Conservation (phyloP, 129 eudicot genomes). For the Tagetes erecta region DNA sequence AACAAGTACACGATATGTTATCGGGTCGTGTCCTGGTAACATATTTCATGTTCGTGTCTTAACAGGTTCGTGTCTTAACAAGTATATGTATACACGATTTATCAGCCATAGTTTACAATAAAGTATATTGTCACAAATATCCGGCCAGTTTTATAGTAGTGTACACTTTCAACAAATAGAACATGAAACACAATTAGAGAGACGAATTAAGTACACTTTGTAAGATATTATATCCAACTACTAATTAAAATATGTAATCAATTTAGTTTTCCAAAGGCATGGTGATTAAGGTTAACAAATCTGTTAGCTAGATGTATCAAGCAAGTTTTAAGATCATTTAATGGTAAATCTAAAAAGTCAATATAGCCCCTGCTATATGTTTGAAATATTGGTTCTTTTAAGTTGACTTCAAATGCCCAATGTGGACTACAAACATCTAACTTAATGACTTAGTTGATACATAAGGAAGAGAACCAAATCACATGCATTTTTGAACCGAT, state of each 20-base stretch:
- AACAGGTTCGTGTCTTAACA: too few species aligned
- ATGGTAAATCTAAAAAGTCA: conserved; percentile 27
- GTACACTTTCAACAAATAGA: too few species aligned
- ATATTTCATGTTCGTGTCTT: too few species aligned
- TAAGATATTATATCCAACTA: conserved; percentile 2
- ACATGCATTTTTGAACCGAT: background rate
- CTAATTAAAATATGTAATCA: background rate
- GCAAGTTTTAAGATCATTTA: conserved; percentile 24
- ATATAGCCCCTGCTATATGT: conserved; percentile 13
- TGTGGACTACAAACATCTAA: conserved; percentile 21
- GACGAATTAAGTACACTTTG: background rate
- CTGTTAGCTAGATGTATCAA: background rate
- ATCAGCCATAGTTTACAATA: too few species aligned
- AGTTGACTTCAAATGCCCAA: conserved; percentile 31
- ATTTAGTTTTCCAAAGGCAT: background rate
- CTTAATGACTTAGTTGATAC: background rate
- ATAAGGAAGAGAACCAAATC: background rate
- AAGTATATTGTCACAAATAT: too few species aligned
- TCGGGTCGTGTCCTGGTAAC: too few species aligned
- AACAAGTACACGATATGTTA: too few species aligned
- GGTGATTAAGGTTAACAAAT: conserved; percentile 5
- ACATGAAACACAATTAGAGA: too few species aligned
- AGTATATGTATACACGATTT: too few species aligned
- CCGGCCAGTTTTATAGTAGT: too few species aligned
- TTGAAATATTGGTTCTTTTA: conserved; percentile 23